Evolutionary conservation across 352 stramenopile species (phyloP).

Genomic region (Globisporangium spiculum): DNA sequence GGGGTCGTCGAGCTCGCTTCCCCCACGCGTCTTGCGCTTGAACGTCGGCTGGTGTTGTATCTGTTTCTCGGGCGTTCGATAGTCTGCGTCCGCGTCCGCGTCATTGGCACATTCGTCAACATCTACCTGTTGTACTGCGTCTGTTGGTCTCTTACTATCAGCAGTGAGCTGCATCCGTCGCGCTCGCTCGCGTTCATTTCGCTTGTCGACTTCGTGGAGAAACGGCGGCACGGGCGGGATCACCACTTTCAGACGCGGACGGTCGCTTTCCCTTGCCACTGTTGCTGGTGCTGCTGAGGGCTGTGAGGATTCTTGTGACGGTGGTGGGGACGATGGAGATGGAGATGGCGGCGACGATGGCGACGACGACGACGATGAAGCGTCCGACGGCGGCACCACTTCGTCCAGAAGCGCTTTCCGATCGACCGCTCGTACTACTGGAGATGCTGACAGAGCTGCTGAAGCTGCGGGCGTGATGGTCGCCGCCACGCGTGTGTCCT

Average conservation of each 20-base stretch:
- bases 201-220: constrained; percentile 20
- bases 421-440: constrained; percentile 1
- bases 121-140: background rate
- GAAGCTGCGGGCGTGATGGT: background rate
- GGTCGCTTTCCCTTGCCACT: background rate
- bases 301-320: background rate
- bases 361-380: background rate
- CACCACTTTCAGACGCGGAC: constrained; percentile 13
- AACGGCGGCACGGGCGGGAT: constrained; percentile 21
- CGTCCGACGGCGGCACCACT: constrained; percentile 13
- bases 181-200: constrained; percentile 8
- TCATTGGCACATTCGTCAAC: background rate
- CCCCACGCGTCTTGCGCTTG: constrained; percentile 14
- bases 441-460: background rate
- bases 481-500: background rate
- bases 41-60: background rate
- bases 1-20: constrained; percentile 8
- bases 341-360: background rate
- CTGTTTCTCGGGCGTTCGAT: constrained; percentile 19
- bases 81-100: constrained; percentile 7
- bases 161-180: background rate
- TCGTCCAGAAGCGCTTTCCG: constrained; percentile 9
- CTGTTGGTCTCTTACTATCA: background rate
- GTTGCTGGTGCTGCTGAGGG: background rate
- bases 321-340: constrained; percentile 5